Base-by-base conservation (phyloP, 495 filamentous ascomycete species). In the Aspergillus conjunctus region DNA sequence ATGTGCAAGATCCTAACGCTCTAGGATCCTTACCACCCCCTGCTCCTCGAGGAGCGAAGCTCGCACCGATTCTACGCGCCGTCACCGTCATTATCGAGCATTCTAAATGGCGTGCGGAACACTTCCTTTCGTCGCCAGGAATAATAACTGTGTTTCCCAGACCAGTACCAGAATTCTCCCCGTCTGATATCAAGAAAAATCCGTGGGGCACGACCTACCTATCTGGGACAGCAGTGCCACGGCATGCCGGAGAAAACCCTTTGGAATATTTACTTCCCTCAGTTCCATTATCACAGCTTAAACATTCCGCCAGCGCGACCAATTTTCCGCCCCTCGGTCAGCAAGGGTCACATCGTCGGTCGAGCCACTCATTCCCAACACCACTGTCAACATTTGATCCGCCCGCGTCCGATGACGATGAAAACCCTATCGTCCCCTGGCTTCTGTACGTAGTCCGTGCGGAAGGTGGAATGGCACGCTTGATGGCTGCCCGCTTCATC, bases 381-480 rank as follows among this genome's bases (percentile, higher is more conserved):
- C 66, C 72, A 21, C 68, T 75, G 41, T 71, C 76, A 30, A 68
- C 71, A 8, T 63, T 71, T 20, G 74, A 79, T 14, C 66, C 68
- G 8, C 61, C 73, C 2, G 69, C 80, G 8, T 57, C 74, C 1
- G 86, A 88, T 45, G 86, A 91, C 8, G 82, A 87, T 15, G 93
- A 96, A 63, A 95, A 85, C 59, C 83, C 88, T 18, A 72, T 98
- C 11, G 82, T 96, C 43, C 85, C 88, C 11, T 97, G 92, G 90
- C 84, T 98, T 12, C 82, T 97, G 30, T 79, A 85, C 55, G 69
- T 91, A 14, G 80, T 88, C 26, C 81, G 91, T 62, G 83, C 83
- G 12, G 81, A 85, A 51, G 74, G 73, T 46, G 87, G 86, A 8
- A 77, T 87, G 65, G 82, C 85, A 32, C 83, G 91, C 26, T 73